Evolutionary conservation across 208 protist species (phyloP).

Genomic region (Leishmania braziliensis): DNA sequence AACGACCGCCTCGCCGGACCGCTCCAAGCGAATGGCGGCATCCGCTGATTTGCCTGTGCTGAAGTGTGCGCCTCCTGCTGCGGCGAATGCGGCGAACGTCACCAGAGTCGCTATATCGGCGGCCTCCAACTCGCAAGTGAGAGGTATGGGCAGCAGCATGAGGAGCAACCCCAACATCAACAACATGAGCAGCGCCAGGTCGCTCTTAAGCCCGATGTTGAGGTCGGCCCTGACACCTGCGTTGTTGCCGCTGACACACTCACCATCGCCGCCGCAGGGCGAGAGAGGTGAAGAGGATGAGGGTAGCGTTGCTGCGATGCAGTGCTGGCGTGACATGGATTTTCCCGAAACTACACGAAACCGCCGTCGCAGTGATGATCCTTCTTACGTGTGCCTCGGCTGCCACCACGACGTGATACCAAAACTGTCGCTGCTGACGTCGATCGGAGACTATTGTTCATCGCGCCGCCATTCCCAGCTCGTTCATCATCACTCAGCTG

Average conservation of each 20-base stretch:
- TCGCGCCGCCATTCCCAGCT: not conserved
- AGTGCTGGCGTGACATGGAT: constrained; percentile 4
- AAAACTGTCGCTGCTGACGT: constrained; percentile 18
- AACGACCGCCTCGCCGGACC: not conserved
- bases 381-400: constrained; percentile 21
- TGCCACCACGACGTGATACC: constrained; percentile 28
- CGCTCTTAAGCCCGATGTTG: constrained; percentile 3
- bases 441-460: not conserved
- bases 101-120: not conserved
- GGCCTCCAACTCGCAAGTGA: not conserved
- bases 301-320: not conserved
- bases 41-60: not conserved
- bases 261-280: not conserved
- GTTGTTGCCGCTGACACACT: constrained; percentile 9
- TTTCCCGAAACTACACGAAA: constrained; percentile 4
- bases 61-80: not conserved
- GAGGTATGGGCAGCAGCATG: not conserved
- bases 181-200: constrained; percentile 12
- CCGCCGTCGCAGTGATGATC: not conserved
- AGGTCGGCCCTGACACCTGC: not conserved
- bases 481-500: not conserved
- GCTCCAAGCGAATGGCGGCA: not conserved
- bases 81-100: not conserved
- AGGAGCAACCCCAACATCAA: not conserved
- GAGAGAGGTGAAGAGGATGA: not conserved